Base-by-base conservation (phyloP, 2,329 filamentous ascomycete species). In the Huntiella savannae region DNA sequence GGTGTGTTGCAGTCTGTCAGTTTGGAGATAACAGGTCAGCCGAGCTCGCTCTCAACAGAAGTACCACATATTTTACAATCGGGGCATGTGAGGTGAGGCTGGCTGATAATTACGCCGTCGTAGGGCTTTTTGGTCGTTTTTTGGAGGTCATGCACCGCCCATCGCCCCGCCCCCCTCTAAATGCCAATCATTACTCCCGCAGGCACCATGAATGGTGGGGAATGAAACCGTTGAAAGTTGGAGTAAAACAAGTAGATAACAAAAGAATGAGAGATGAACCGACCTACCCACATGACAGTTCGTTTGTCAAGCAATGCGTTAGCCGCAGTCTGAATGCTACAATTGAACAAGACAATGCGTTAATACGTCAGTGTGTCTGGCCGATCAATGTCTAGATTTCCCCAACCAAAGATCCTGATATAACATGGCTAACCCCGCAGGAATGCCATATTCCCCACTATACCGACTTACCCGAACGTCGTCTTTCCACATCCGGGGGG, bases 401-500 rank as follows among this genome's bases (percentile, higher is more conserved):
- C 13, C 43, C 35, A 33, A 5, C 28, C 13, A 43, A 28, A 28
- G 22, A 28, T 28, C 22, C 22, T 28, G 22, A 28, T 28, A 28
- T 28, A 28, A 28, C 22, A 28, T 28, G 22, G 22, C 22, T 28
- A 28, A 28, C 22, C 22, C 22, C 22, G 22, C 22, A 28, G 22
- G 22, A 28, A 28, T 28, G 22, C 40, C 19, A n/a, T 15, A 43
- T 34, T 34, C 40, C 40, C 40, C 40, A 13, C 40, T 33, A 63
- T 35, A 15, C n/a, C 38, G 40, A 28, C 74, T 63, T 67, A 88
- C 82, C 79, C 82, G 54, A 95, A 65, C 10, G 79, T 70, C 3
- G 85, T 93, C 67, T 93, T 95, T 28, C 87, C 88, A 19, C 74
- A 74, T 1, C 86, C 87, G 6, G 84, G 80, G 8, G 87, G 85